A percentile compares a stretch with the other conserved stretches of the same genome.
Evolutionary conservation across 1,284 basidiomycete genomes (phyloP).

Genomic region (Ganoderma lucidum): DNA sequence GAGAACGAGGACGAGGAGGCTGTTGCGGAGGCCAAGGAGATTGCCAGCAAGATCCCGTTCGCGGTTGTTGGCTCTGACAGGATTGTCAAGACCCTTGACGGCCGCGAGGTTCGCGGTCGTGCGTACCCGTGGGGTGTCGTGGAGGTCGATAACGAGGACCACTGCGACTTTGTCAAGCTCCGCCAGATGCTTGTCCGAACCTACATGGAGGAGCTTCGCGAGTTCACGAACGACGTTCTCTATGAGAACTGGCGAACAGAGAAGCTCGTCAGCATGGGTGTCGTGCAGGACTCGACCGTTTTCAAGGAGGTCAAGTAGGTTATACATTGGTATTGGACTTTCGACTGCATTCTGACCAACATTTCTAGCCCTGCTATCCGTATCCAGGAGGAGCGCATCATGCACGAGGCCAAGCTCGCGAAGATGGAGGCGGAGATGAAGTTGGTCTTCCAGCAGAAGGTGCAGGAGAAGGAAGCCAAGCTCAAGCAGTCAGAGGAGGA

Average conservation of each 20-base stretch:
- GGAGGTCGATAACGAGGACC: conserved; percentile 97
- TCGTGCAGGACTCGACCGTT: conserved; percentile 93
- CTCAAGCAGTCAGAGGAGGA: conserved; percentile 98
- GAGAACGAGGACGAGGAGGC: conserved; percentile 98
- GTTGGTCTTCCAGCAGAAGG: conserved; percentile 99
- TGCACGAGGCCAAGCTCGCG: conserved; percentile 94
- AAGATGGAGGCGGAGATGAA: conserved; percentile 99
- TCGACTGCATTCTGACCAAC: conserved; percentile 24
- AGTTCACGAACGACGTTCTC: conserved; percentile 91
- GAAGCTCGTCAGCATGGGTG: conserved; percentile 94
- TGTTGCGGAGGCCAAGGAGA: conserved; percentile 93
- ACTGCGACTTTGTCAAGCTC: conserved; percentile 98
- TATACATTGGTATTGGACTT: conserved; percentile 5
- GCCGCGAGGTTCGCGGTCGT: conserved; percentile 90
- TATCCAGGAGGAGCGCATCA: conserved; percentile 92
- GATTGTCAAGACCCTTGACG: conserved; percentile 83
- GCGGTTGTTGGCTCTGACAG: conserved; percentile 94
- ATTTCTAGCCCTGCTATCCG: conserved; percentile 85
- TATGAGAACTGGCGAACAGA: conserved; percentile 98
- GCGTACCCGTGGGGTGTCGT: conserved; percentile 97
- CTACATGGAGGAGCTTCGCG: conserved; percentile 97
- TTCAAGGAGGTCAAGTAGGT: conserved; percentile 98
- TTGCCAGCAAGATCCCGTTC: conserved; percentile 96
- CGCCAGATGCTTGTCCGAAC: conserved; percentile 98
- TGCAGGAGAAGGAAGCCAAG: conserved; percentile 97